Evolutionary conservation across 805 yeast species (phyloP).

Genomic region (Kodamaea nitidulidarum): DNA sequence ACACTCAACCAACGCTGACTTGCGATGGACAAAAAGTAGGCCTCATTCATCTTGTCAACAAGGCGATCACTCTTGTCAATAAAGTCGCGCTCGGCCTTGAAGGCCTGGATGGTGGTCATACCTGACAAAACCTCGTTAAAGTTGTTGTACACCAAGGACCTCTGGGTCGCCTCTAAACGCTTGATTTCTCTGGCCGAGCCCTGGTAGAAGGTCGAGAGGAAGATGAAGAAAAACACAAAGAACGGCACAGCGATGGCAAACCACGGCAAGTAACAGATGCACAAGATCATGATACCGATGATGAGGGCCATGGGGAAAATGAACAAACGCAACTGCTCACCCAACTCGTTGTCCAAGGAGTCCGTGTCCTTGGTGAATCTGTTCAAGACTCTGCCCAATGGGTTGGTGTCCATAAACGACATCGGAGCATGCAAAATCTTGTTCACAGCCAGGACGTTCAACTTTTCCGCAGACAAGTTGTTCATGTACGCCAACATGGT

Average conservation of each 20-base stretch:
- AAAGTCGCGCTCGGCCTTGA: constrained; percentile 30
- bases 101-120: constrained; percentile 45
- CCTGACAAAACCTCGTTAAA: constrained; percentile 49
- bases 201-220: constrained; percentile 42
- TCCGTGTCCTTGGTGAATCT: constrained; percentile 45
- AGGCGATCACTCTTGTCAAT: constrained; percentile 40
- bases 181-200: constrained; percentile 47
- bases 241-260: constrained; percentile 54
- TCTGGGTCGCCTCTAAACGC: constrained; percentile 45
- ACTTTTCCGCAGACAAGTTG: constrained; percentile 31
- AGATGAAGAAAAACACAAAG: constrained; percentile 37
- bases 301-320: constrained; percentile 39
- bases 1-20: constrained; percentile 64
- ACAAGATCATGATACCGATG: constrained; percentile 39
- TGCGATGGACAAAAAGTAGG: constrained; percentile 47
- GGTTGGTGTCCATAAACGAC: constrained; percentile 41
- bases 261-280: constrained; percentile 51
- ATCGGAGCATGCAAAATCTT: constrained; percentile 40
- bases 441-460: constrained; percentile 36
- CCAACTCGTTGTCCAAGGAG: constrained; percentile 42
- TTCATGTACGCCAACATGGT: constrained; percentile 41
- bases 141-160: constrained; percentile 47
- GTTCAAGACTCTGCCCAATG: constrained; percentile 42
- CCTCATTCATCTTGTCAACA: constrained; percentile 48
- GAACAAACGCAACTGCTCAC: constrained; percentile 40